phyloP scores from a whole-genome alignment of 2,329 filamentous ascomycete species.

The Ceratocystis albifundus region DNA sequence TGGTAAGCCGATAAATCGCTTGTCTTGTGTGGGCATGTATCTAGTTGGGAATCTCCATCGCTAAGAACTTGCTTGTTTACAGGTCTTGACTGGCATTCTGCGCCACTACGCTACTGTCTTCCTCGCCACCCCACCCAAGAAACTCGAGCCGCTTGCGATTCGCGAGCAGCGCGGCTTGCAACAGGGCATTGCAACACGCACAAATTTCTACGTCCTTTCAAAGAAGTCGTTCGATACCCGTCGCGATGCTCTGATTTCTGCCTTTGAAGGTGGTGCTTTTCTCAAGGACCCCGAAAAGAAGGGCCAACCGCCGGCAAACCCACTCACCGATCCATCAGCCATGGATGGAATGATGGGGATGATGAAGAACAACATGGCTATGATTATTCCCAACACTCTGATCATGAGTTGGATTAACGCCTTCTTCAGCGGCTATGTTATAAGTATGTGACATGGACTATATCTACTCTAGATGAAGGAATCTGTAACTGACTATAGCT shows the following conservation, averaged over 20 bases:
- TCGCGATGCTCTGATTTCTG: constrained; percentile 67
- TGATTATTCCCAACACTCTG: constrained; percentile 97
- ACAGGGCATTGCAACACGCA: constrained; percentile 72
- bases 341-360: constrained; percentile 99
- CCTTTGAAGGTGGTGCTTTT: constrained; percentile 75
- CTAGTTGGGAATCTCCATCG: not conserved
- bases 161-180: constrained; percentile 79
- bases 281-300: constrained; percentile 78
- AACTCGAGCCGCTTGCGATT: constrained; percentile 59
- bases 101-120: constrained; percentile 94
- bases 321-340: constrained; percentile 84
- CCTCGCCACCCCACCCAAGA: constrained; percentile 75
- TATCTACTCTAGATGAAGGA: not conserved
- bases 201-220: constrained; percentile 70
- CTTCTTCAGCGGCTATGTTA: constrained; percentile 96
- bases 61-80: not conserved
- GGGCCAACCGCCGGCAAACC: constrained; percentile 81
- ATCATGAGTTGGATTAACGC: constrained; percentile 99
- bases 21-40: not conserved
- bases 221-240: constrained; percentile 64
- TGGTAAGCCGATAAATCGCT: constrained; percentile 41
- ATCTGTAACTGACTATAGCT: not conserved
- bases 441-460: constrained; percentile 47
- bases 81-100: constrained; percentile 82
- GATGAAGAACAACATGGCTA: constrained; percentile 99